These are phyloP conservation scores for Penstemon eatonii DNA, from an alignment of 257 asterid genomes.

Conservation along the genomic window DNA sequence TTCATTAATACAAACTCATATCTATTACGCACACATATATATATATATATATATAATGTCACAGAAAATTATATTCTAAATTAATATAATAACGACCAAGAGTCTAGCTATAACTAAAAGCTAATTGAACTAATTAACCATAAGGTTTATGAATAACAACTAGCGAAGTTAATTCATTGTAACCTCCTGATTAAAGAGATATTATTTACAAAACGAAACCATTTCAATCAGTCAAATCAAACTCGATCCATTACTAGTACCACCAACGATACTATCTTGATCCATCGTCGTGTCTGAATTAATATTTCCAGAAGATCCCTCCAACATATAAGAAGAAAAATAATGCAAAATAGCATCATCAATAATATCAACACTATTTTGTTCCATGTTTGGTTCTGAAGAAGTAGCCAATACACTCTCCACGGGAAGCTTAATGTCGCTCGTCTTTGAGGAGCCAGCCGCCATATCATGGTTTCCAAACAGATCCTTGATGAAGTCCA, in stretches of 20 bases:
- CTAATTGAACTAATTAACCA: no score
- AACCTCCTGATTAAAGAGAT: conserved; percentile 1
- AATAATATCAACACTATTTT: neutral
- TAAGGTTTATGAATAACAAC: no score
- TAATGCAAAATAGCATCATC: conserved; percentile 11
- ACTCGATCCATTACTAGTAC: conserved; percentile 17
- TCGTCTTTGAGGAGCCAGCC: neutral
- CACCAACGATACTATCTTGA: conserved; percentile 13
- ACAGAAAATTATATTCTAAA: no score
- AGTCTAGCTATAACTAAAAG: no score
- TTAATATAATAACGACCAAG: no score
- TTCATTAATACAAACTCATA: no score
- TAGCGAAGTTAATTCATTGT: no score
- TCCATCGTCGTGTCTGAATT: conserved; percentile 15
- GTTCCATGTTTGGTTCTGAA: conserved; percentile 5
- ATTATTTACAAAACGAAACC: conserved; percentile 26
- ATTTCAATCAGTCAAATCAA: conserved; percentile 28
- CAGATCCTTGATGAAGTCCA: conserved; percentile 48
- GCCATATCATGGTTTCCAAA: conserved; percentile 33
- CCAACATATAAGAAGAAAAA: conserved; percentile 30
- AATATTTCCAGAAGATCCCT: conserved; percentile 18
- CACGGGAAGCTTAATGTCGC: conserved; percentile 1
- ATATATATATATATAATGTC: no score
- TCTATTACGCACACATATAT: no score
- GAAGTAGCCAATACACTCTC: neutral